These are phyloP conservation scores for Coemansia aciculifera DNA, from an alignment of 192 early-diverging fungal species.

Conservation along the genomic window DNA sequence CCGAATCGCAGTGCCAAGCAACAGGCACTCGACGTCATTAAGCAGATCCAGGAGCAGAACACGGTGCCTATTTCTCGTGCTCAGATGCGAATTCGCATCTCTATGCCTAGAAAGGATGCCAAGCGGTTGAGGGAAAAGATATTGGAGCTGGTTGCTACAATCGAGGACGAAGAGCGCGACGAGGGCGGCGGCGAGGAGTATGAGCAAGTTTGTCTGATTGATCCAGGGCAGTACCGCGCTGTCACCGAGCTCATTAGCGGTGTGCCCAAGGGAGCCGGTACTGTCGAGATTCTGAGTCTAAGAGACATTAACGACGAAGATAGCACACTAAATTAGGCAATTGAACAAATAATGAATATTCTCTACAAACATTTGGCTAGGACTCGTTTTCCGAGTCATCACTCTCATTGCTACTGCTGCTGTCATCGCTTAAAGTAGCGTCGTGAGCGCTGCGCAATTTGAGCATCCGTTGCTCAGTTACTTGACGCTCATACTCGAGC, in stretches of 20 bases:
- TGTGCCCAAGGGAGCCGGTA: constrained; percentile 85
- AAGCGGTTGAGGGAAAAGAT: constrained; percentile 86
- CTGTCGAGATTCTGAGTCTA: constrained; percentile 84
- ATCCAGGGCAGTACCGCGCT: constrained; percentile 88
- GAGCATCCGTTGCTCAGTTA: constrained; percentile 52
- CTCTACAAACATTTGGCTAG: neutral
- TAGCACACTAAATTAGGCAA: constrained; percentile 41
- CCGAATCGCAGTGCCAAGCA: constrained; percentile 82
- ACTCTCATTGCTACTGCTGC: constrained; percentile 9
- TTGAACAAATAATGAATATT: neutral
- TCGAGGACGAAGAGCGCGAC: constrained; percentile 69
- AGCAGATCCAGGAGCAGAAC: constrained; percentile 84
- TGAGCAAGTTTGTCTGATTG: constrained; percentile 64
- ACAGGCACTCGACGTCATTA: constrained; percentile 92
- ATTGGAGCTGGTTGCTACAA: constrained; percentile 67
- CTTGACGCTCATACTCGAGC: constrained; percentile 73
- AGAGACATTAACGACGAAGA: constrained; percentile 74
- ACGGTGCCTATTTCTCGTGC: constrained; percentile 91
- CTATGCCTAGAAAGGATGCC: constrained; percentile 77
- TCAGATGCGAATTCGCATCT: constrained; percentile 88
- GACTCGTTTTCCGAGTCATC: constrained; percentile 5
- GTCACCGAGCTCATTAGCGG: constrained; percentile 82
- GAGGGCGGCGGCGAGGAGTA: constrained; percentile 27
- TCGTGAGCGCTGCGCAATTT: constrained; percentile 34
- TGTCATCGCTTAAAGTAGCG: constrained; percentile 20